These are phyloP conservation scores for Tremellales sp. DNA, from an alignment of 1,284 basidiomycete genomes.

Conservation along the genomic window DNA sequence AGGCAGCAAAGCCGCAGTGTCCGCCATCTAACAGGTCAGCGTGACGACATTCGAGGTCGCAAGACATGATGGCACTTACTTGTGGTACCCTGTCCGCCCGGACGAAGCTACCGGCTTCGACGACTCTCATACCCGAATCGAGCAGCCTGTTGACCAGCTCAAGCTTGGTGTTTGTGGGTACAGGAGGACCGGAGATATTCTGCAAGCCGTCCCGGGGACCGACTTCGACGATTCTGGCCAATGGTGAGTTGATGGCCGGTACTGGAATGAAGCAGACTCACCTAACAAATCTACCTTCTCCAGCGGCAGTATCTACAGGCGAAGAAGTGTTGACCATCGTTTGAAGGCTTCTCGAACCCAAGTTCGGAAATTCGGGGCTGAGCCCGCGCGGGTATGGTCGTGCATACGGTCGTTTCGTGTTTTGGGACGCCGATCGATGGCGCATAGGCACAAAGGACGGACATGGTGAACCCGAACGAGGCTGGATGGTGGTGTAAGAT, in stretches of 20 bases:
- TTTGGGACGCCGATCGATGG: no score
- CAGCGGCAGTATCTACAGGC: not conserved
- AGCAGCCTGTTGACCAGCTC: conserved; percentile 75
- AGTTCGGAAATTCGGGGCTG: not conserved
- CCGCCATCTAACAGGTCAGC: conserved; percentile 68
- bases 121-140: conserved; percentile 63
- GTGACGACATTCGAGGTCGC: not conserved
- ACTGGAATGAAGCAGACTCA: no score
- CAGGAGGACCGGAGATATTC: conserved; percentile 70
- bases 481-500: no score
- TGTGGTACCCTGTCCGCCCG: conserved; percentile 91
- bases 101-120: conserved; percentile 90
- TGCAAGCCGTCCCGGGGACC: conserved; percentile 90
- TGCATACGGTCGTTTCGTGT: no score
- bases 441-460: no score
- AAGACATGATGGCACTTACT: conserved; percentile 51
- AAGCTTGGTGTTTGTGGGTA: conserved; percentile 71
- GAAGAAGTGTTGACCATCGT: not conserved
- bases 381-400: not conserved
- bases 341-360: not conserved
- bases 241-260: no score
- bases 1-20: conserved; percentile 59
- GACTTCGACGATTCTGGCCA: conserved; percentile 73
- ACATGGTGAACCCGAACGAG: no score
- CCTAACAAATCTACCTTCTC: not conserved